Evolutionary conservation across 2,329 filamentous ascomycete species (phyloP).

Genomic region (Parastagonospora nodorum): DNA sequence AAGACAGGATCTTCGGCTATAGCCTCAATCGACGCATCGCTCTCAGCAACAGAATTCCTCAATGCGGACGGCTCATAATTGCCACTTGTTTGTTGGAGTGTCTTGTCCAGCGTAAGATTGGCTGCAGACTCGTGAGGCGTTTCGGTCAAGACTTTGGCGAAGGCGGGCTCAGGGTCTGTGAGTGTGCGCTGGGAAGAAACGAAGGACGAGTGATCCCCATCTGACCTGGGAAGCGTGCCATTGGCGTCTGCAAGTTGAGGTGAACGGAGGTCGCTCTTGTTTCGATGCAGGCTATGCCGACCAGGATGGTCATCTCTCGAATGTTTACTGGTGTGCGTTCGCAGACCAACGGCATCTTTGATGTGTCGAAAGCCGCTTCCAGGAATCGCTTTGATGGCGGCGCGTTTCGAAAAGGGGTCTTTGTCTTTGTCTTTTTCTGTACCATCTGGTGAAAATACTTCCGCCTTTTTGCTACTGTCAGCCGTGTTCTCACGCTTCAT

Average conservation of each 20-base stretch:
- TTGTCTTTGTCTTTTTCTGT: slow-evolving; percentile 61
- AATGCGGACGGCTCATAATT: slow-evolving; percentile 22
- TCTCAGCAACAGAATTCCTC: slow-evolving; percentile 18
- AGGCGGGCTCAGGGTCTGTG: slow-evolving; percentile 31
- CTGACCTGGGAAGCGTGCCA: slow-evolving; percentile 1
- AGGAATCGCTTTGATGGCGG: slow-evolving; percentile 79
- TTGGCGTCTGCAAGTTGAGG: slow-evolving; percentile 15
- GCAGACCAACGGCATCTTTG: slow-evolving; percentile 76
- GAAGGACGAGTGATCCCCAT: slow-evolving; percentile 15
- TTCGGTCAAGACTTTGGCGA: slow-evolving; percentile 41
- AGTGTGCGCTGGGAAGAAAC: slow-evolving; percentile 18
- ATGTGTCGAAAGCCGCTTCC: slow-evolving; percentile 82
- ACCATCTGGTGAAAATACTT: slow-evolving; percentile 24
- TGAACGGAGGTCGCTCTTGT: slow-evolving; percentile 21
- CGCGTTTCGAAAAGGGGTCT: slow-evolving; percentile 61
- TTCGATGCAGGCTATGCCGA: slow-evolving; percentile 25
- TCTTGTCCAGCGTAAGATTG: slow-evolving; percentile 25
- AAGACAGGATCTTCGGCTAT: slow-evolving; percentile 60
- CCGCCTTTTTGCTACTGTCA: slow-evolving; percentile 37
- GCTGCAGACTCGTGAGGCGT: slow-evolving; percentile 38
- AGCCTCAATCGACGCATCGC: slow-evolving; percentile 34
- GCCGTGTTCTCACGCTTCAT: slow-evolving; percentile 34
- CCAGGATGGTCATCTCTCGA: slow-evolving; percentile 42
- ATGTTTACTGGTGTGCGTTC: slow-evolving; percentile 48
- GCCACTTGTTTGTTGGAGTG: slow-evolving; percentile 15